Conservation (phyloP, 1,139 yeast genomes). For the Yamadazyma songkhlaensis region DNA sequence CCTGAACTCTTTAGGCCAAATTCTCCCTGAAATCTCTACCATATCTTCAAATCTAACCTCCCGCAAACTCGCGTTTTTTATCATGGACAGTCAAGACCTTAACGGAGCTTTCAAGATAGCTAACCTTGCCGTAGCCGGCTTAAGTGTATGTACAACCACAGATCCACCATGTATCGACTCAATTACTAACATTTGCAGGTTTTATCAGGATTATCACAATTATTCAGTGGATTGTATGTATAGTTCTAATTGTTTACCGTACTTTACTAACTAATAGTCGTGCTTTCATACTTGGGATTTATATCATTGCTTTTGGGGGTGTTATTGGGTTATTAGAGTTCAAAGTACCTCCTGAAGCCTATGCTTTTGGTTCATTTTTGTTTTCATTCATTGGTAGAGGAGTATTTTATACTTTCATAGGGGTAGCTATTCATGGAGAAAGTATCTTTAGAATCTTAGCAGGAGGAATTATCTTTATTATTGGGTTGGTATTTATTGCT, state of each 20-base stretch:
- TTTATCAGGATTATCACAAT: conserved; percentile 58
- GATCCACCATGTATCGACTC: background rate
- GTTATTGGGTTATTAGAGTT: conserved; percentile 60
- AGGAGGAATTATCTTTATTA: conserved; percentile 50
- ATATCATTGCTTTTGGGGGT: conserved; percentile 53
- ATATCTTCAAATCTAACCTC: too few species aligned
- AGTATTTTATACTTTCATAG: conserved; percentile 63
- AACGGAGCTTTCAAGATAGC: conserved; percentile 58
- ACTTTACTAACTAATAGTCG: conserved; percentile 21
- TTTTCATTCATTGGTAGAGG: conserved; percentile 88
- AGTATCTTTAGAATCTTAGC: conserved; percentile 54
- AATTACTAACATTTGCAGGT: conserved; percentile 31
- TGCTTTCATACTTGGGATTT: conserved; percentile 54
- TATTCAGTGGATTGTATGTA: conserved; percentile 56
- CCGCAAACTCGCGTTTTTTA: too few species aligned
- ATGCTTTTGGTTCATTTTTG: conserved; percentile 73
- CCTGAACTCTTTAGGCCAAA: too few species aligned
- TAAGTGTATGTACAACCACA: conserved; percentile 43
- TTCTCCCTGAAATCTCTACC: too few species aligned
- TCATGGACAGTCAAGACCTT: conserved; percentile 31
- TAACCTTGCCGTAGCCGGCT: conserved; percentile 61
- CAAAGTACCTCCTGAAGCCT: conserved; percentile 63
- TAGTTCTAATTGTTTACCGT: background rate
- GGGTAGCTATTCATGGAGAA: conserved; percentile 60
- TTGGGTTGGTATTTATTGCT: conserved; percentile 58